A percentile compares a stretch with the other conserved stretches of the same genome.
phyloP scores from a whole-genome alignment of 2,329 filamentous ascomycete species.

The Colletotrichum plurivorum region DNA sequence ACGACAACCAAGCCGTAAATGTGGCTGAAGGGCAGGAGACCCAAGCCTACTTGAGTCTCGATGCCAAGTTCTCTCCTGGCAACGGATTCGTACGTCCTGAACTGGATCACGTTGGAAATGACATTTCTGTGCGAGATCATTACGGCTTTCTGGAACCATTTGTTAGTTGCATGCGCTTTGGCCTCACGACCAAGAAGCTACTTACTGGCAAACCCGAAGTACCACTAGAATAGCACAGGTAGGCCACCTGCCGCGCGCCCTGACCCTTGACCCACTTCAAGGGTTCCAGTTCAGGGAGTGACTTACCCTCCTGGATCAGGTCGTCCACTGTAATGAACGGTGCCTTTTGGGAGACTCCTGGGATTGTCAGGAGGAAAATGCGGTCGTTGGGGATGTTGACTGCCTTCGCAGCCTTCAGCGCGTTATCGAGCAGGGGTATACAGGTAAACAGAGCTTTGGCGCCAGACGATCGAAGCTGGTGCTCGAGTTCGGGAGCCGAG shows the following conservation, averaged over 20 bases:
- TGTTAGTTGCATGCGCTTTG: neutral
- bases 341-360: conserved; percentile 65
- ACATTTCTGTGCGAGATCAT: conserved; percentile 87
- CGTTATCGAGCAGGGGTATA: conserved; percentile 71
- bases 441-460: conserved; percentile 82
- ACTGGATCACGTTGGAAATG: conserved; percentile 81
- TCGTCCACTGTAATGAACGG: conserved; percentile 77
- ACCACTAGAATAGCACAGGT: conserved; percentile 85
- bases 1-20: conserved; percentile 85
- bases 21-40: conserved; percentile 84
- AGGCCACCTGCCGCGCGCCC: conserved; percentile 78
- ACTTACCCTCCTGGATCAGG: conserved; percentile 72
- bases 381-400: conserved; percentile 72
- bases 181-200: conserved; percentile 7
- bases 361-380: conserved; percentile 79
- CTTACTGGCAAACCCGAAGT: conserved; percentile 82
- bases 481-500: conserved; percentile 76
- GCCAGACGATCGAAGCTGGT: conserved; percentile 78
- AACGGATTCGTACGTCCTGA: conserved; percentile 60
- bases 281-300: conserved; percentile 66
- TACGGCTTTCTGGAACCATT: conserved; percentile 76
- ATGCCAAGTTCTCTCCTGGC: conserved; percentile 54
- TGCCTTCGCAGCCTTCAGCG: conserved; percentile 73
- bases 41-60: conserved; percentile 66
- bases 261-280: conserved; percentile 75